Conservation (phyloP, 768 basidiomycete genomes). For the Suillus paluster region DNA sequence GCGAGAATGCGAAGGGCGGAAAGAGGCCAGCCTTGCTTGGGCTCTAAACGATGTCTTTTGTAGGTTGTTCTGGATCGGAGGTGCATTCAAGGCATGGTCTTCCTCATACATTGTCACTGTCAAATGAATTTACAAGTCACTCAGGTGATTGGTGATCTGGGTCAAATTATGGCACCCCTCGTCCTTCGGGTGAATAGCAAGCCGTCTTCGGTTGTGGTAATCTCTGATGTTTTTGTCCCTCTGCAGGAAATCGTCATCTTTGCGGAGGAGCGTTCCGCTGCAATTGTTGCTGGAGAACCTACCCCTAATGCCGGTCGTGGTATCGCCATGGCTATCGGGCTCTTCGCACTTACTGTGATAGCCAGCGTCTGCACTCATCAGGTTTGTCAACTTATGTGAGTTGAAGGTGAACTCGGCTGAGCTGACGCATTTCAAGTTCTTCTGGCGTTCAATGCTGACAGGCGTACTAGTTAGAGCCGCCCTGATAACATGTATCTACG, state of each 20-base stretch:
- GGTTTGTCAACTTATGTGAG: conserved; percentile 33
- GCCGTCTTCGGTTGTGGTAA: not conserved
- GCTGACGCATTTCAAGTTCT: conserved; percentile 51
- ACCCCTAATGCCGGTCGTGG: conserved; percentile 54
- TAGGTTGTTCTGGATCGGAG: conserved; percentile 63
- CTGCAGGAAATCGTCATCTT: conserved; percentile 63
- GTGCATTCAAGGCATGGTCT: conserved; percentile 53
- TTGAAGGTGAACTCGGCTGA: not conserved
- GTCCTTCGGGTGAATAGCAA: conserved; percentile 52
- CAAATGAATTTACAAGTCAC: not conserved
- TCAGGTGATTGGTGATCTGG: conserved; percentile 62
- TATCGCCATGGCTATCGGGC: conserved; percentile 60
- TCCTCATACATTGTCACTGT: not conserved
- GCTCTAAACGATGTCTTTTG: conserved; percentile 66
- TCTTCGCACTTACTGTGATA: conserved; percentile 53
- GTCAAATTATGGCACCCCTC: conserved; percentile 65
- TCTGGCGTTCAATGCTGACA: conserved; percentile 69
- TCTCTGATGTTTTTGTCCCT: not conserved
- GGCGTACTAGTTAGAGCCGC: conserved; percentile 69
- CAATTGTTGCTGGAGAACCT: conserved; percentile 38
- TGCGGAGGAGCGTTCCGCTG: conserved; percentile 50
- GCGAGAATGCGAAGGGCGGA: conserved; percentile 48
- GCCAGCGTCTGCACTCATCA: conserved; percentile 66
- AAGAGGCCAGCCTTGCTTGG: conserved; percentile 57
- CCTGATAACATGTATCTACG: conserved; percentile 73